Percentiles rank a stretch among this genome's conserved stretches.
Conservation (phyloP, 116 monocot genomes). For the Cymodocea nodosa region DNA sequence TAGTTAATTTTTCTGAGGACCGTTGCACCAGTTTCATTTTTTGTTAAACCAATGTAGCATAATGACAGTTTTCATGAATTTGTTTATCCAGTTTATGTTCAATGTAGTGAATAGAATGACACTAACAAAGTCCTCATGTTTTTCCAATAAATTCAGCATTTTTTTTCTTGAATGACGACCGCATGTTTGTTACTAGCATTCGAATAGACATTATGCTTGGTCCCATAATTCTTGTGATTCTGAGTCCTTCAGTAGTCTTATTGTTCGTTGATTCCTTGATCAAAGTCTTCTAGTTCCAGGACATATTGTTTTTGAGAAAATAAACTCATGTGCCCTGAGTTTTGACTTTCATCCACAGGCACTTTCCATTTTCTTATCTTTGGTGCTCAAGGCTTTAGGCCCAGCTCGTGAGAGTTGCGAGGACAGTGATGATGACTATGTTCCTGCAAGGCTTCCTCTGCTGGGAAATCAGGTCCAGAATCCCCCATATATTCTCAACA, state of each 20-base stretch:
- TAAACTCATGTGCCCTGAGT: neutral
- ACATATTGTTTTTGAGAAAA: neutral
- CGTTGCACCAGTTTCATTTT: neutral
- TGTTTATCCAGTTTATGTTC: no score
- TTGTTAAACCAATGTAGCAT: neutral
- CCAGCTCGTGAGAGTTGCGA: constrained; percentile 40
- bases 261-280: no score
- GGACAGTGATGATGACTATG: constrained; percentile 74
- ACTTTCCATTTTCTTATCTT: constrained; percentile 47
- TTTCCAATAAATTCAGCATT: no score
- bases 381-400: constrained; percentile 59
- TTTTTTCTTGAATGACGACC: no score
- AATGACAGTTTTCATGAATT: neutral
- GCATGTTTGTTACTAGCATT: no score
- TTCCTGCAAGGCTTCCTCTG: constrained; percentile 65
- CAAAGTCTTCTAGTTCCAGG: neutral
- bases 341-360: constrained; percentile 19
- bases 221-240: no score
- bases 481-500: neutral
- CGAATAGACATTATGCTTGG: no score
- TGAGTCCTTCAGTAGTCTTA: no score
- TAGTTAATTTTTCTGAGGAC: neutral
- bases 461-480: constrained; percentile 49
- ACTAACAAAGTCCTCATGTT: no score
- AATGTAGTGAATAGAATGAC: no score